These are phyloP conservation scores for Lactarius quietus DNA, from an alignment of 768 basidiomycete species.

Conservation along the genomic window DNA sequence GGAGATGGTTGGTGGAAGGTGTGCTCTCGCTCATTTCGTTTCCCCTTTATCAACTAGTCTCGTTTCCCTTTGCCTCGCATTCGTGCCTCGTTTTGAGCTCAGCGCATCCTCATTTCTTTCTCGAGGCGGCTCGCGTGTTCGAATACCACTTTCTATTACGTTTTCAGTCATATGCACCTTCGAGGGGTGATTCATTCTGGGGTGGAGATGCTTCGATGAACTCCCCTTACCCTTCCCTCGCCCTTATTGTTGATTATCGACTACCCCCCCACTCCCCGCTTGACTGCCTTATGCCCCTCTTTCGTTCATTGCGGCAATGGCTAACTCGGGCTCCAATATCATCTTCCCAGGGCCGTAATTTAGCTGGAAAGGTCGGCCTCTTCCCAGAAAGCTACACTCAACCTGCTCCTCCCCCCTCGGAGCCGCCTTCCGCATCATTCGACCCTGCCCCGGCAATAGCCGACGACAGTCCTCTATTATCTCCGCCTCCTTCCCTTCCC, in stretches of 20 bases:
- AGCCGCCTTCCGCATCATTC: conserved; percentile 7
- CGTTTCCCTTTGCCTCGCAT: background rate
- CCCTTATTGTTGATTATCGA: background rate
- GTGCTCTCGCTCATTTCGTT: conserved; percentile 27
- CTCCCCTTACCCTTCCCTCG: background rate
- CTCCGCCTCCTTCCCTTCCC: conserved; percentile 2
- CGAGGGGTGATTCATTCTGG: background rate
- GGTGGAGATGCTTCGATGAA: background rate
- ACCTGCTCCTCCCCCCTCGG: conserved; percentile 28
- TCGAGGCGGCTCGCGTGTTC: background rate
- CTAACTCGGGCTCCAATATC: conserved; percentile 12
- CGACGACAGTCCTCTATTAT: background rate
- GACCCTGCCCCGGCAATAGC: background rate
- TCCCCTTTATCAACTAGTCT: background rate
- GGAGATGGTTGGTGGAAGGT: conserved; percentile 97
- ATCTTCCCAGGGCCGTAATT: conserved; percentile 65
- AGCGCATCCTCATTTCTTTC: conserved; percentile 9
- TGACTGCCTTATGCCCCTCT: conserved; percentile 14
- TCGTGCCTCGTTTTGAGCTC: background rate
- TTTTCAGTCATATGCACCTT: background rate
- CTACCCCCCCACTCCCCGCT: background rate
- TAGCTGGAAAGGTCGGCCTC: conserved; percentile 76
- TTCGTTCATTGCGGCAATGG: conserved; percentile 23
- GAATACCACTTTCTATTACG: background rate
- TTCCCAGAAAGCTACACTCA: conserved; percentile 88